Conservation (phyloP, 495 filamentous ascomycete species). For the Ramalina peruviana region DNA sequence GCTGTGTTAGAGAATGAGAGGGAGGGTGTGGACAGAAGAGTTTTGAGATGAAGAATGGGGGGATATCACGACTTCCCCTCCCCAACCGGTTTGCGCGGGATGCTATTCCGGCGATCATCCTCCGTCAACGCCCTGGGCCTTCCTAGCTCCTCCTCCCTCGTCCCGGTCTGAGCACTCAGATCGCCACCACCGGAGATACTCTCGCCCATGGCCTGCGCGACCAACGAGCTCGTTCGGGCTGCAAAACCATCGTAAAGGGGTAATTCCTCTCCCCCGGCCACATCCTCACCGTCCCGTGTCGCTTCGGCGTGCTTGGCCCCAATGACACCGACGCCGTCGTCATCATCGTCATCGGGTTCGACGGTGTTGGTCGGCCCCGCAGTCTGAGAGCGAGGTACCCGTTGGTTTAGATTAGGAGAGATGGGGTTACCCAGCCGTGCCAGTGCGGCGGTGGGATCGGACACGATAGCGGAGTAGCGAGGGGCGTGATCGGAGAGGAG, state of each 20-base stretch:
- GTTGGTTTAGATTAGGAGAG: not conserved
- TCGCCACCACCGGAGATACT: not conserved
- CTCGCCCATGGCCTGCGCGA: not conserved
- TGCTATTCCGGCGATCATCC: not conserved
- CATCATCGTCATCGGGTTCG: not conserved
- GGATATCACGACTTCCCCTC: not conserved
- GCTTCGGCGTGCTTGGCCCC: not conserved
- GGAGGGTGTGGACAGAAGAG: too few species aligned
- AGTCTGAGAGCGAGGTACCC: not conserved
- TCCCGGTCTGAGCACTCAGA: not conserved
- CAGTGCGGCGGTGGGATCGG: not conserved
- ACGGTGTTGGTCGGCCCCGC: not conserved
- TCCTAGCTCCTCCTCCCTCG: not conserved
- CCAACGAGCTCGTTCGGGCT: too few species aligned
- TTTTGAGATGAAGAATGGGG: too few species aligned
- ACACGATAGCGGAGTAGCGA: not conserved
- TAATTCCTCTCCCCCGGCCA: too few species aligned
- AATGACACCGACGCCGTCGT: not conserved
- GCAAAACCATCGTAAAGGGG: too few species aligned
- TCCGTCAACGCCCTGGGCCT: not conserved
- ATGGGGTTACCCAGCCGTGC: not conserved
- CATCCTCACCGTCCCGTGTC: too few species aligned
- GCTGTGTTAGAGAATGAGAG: too few species aligned
- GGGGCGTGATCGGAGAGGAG: slow-evolving; percentile 5
- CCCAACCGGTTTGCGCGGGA: slow-evolving; percentile 1